Evolutionary conservation across 148 eudicot species (phyloP).

Genomic region (Cornus controversa): DNA sequence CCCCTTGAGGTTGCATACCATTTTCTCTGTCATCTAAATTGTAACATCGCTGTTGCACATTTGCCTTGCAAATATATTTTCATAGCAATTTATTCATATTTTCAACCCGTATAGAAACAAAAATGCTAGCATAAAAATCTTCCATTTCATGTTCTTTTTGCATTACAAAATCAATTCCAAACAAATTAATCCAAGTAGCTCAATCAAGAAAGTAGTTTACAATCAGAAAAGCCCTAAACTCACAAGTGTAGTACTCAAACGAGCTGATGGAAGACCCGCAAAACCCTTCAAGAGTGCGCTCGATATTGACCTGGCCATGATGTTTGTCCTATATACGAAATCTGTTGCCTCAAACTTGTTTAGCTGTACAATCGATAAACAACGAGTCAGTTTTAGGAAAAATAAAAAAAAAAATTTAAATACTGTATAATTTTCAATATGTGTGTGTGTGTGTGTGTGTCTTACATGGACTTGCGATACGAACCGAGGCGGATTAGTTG

Average conservation of each 20-base stretch:
- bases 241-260: conserved; percentile 34
- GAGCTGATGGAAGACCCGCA: conserved; percentile 39
- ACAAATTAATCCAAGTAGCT: background rate
- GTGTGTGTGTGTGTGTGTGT: too few relatives aligned
- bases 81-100: background rate
- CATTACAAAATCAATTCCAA: background rate
- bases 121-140: background rate
- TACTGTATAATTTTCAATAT: too few relatives aligned
- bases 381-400: background rate
- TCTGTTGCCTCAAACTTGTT: background rate
- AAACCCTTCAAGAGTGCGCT: conserved; percentile 41
- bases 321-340: background rate
- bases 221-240: background rate
- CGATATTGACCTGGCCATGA: conserved; percentile 52
- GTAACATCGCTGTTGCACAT: background rate
- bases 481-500: too few relatives aligned
- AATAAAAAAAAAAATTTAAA: too few relatives aligned
- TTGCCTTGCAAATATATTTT: background rate
- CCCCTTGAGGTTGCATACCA: background rate
- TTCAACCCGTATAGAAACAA: background rate
- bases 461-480: too few relatives aligned
- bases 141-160: background rate
- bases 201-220: background rate
- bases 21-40: background rate
- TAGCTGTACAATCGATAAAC: background rate